Conservation (phyloP, 768 basidiomycete species). For the Auriculariales sp. region DNA sequence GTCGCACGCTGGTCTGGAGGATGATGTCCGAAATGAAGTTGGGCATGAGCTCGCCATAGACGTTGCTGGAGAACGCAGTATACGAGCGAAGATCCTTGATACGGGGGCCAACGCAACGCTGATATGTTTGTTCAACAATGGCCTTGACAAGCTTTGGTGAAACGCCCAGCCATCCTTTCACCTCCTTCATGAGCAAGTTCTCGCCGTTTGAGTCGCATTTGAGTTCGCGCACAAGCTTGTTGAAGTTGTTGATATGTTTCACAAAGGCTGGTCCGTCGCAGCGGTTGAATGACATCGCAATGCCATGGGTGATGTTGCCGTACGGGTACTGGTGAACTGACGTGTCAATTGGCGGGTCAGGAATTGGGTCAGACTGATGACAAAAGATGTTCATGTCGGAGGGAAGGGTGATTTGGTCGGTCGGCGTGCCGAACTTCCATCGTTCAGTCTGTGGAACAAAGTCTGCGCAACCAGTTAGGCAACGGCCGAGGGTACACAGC, state of each 20-base stretch:
- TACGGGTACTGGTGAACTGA: slow-evolving; percentile 14
- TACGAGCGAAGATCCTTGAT: slow-evolving; percentile 71
- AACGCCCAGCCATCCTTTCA: slow-evolving; percentile 31
- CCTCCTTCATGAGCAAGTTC: slow-evolving; percentile 34
- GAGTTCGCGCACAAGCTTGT: slow-evolving; percentile 41
- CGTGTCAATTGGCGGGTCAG: slow-evolving; percentile 22
- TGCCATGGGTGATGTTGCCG: slow-evolving; percentile 34
- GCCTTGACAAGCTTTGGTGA: slow-evolving; percentile 56
- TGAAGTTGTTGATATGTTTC: slow-evolving; percentile 44
- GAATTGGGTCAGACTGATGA: slow-evolving; percentile 22
- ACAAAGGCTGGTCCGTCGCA: slow-evolving; percentile 64
- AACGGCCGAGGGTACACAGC: not conserved
- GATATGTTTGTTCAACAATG: slow-evolving; percentile 83
- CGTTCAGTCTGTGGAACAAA: slow-evolving; percentile 58
- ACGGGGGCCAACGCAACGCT: slow-evolving; percentile 83
- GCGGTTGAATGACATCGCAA: slow-evolving; percentile 55
- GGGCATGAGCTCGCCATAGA: slow-evolving; percentile 84
- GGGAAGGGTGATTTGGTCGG: slow-evolving; percentile 17
- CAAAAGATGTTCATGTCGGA: slow-evolving; percentile 9
- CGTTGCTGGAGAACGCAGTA: slow-evolving; percentile 68
- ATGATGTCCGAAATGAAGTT: slow-evolving; percentile 41
- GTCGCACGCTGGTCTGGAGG: slow-evolving; percentile 35
- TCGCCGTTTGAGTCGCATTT: slow-evolving; percentile 36
- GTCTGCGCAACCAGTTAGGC: slow-evolving; percentile 21
- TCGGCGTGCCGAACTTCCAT: slow-evolving; percentile 51